Evolutionary conservation across 2,329 filamentous ascomycete genomes (phyloP), one percentile per base, ranked within the genome.

Genomic region (Botrytis fragariae): DNA sequence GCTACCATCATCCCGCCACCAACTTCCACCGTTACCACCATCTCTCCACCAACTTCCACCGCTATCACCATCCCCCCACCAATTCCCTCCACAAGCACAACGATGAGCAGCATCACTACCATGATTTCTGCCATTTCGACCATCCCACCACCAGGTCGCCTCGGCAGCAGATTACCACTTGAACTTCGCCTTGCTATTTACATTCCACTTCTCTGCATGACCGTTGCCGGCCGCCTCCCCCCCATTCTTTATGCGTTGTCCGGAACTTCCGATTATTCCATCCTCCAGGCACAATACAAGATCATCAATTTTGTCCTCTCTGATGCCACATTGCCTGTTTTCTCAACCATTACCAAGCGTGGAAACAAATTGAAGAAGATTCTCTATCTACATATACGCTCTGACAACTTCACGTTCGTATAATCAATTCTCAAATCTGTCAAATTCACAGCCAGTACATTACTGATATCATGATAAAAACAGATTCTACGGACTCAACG

Each of bases 121-220:
- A n/a, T n/a, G n/a, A n/a, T n/a, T n/a, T n/a, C n/a, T n/a, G n/a
- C n/a, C n/a, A n/a, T n/a, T n/a, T n/a, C n/a, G n/a, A n/a, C n/a
- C n/a, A 18, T 18, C 14, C n/a, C 6, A 18, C 7, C n/a, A 54
- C 1, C n/a, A 29, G n/a, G 1, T 18, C 3, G 0, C n/a, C 8
- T 29, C 3, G 7, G 6, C 9, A 48, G 9, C 14, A 29, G 2
- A 29, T 57, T 32, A 18, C 10, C 42, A 1, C 20, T 35, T 32
- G 29, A 65, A 22, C 10, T 25, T 6, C 16, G n/a, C n/a, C 7
- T 65, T 35, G 1, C 3, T 0, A 48, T 65, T 14, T 65, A 35
- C 20, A 45, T 25, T 3, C 1, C 29, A 1, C 4, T 18, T 6
- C 29, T 65, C 42, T 65, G 42, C 42, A 65, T 35, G 62, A 65